Percentiles rank a stretch among this genome's conserved stretches.
Evolutionary conservation across 2,329 filamentous ascomycete species (phyloP).

Genomic region (Pezicula neosporulosa): DNA sequence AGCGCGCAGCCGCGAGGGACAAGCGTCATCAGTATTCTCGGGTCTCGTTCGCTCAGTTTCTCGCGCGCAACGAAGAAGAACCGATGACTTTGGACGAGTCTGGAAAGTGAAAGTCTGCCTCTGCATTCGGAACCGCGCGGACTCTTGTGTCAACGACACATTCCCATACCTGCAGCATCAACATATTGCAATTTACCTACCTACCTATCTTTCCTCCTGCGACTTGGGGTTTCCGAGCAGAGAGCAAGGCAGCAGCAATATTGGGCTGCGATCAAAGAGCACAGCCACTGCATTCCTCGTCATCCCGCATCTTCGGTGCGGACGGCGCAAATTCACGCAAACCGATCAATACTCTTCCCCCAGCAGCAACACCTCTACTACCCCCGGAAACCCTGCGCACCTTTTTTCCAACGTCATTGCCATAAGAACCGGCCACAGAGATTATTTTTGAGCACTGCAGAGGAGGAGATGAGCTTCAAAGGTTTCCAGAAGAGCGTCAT

Average conservation of each 20-base stretch:
- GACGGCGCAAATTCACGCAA: not conserved
- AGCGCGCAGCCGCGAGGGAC: not conserved
- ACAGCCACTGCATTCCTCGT: constrained; percentile 24
- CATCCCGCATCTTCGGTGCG: constrained; percentile 12
- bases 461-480: constrained; percentile 82
- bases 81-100: no score
- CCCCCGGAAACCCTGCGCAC: not conserved
- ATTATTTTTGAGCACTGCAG: constrained; percentile 7
- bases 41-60: not conserved
- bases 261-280: constrained; percentile 8
- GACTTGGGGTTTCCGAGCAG: not conserved
- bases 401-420: not conserved
- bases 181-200: not conserved
- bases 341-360: not conserved
- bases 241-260: constrained; percentile 2
- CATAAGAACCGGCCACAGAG: not conserved
- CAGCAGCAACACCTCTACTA: not conserved
- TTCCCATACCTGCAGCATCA: no score
- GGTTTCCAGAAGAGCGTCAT: constrained; percentile 88
- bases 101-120: no score
- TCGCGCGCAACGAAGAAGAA: not conserved
- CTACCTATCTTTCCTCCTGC: not conserved
- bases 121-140: no score
- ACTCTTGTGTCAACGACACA: no score
- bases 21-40: not conserved